Conservation (phyloP, 106 monocot genomes). For the Phalaenopsis aphrodite region DNA sequence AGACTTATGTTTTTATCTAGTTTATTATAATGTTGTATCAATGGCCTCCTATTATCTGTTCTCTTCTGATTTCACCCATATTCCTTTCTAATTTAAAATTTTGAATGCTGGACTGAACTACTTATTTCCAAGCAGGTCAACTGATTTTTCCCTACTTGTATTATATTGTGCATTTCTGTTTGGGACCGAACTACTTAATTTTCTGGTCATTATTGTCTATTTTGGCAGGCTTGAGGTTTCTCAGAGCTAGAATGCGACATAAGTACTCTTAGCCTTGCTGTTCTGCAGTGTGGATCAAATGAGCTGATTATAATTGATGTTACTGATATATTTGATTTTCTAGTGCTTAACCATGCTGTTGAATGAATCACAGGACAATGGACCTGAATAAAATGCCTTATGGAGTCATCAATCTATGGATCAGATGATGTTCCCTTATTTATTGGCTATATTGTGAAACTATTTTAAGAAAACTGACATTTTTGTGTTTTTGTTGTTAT, state of each 20-base stretch:
- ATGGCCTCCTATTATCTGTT: neutral
- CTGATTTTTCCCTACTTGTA: neutral
- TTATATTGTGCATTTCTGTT: neutral
- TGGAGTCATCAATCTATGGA: constrained; percentile 3
- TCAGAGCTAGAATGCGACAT: constrained; percentile 43
- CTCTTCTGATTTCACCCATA: neutral
- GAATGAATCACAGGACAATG: neutral
- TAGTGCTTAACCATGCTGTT: constrained; percentile 5
- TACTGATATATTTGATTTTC: constrained; percentile 7
- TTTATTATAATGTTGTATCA: neutral
- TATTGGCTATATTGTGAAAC: neutral
- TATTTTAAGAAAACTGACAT: neutral
- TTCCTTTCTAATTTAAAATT: neutral
- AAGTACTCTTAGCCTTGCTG: constrained; percentile 44
- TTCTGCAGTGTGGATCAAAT: constrained; percentile 21
- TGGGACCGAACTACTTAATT: neutral
- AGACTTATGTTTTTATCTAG: neutral
- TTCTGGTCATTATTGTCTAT: constrained; percentile 25
- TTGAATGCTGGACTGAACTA: neutral
- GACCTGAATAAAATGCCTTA: neutral
- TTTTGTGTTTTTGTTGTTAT: neutral
- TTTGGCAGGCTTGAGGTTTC: constrained; percentile 52
- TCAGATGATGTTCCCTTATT: neutral
- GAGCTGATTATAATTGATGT: neutral
- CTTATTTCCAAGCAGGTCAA: neutral